phyloP scores from a whole-genome alignment of 2,329 filamentous ascomycete species.

The Lasiodiplodia sp. region DNA sequence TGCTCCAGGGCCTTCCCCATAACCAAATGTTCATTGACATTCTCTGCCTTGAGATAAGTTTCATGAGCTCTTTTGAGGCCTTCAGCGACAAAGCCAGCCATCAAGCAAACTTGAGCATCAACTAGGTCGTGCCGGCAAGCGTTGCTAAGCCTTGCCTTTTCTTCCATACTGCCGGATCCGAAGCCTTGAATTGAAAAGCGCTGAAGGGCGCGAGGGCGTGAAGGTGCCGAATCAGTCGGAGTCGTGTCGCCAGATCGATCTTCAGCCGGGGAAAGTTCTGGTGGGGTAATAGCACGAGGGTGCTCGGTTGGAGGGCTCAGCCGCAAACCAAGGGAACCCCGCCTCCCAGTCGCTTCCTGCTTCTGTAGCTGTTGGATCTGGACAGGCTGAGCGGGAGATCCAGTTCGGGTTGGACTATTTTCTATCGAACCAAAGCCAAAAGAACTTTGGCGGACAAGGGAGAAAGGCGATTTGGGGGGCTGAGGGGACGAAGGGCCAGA shows the following conservation, averaged over 20 bases:
- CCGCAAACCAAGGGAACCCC: conserved; percentile 9
- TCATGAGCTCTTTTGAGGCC: conserved; percentile 84
- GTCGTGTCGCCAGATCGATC: conserved; percentile 28
- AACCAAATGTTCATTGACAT: conserved; percentile 92
- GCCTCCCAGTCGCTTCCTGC: conserved; percentile 28
- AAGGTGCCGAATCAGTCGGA: conserved; percentile 36
- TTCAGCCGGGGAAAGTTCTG: conserved; percentile 46
- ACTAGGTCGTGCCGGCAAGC: conserved; percentile 79
- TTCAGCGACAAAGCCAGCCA: conserved; percentile 89
- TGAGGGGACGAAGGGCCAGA: neutral
- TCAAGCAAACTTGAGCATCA: conserved; percentile 72
- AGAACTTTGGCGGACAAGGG: conserved; percentile 26
- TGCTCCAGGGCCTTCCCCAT: conserved; percentile 94
- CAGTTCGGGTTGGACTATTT: conserved; percentile 1
- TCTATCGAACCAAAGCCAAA: conserved; percentile 24
- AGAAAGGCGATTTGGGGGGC: conserved; percentile 22
- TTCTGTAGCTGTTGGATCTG: conserved; percentile 24
- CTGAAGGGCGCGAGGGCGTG: conserved; percentile 61
- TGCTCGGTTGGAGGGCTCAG: conserved; percentile 12
- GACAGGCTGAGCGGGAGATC: conserved; percentile 16
- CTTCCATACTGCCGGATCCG: conserved; percentile 67
- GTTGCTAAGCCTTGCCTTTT: conserved; percentile 83
- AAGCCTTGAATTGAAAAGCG: conserved; percentile 72
- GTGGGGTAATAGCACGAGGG: conserved; percentile 52
- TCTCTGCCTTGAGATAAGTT: conserved; percentile 77